phyloP scores from a whole-genome alignment of 2,329 filamentous ascomycete genomes.

The Niveomyces coronatus region DNA sequence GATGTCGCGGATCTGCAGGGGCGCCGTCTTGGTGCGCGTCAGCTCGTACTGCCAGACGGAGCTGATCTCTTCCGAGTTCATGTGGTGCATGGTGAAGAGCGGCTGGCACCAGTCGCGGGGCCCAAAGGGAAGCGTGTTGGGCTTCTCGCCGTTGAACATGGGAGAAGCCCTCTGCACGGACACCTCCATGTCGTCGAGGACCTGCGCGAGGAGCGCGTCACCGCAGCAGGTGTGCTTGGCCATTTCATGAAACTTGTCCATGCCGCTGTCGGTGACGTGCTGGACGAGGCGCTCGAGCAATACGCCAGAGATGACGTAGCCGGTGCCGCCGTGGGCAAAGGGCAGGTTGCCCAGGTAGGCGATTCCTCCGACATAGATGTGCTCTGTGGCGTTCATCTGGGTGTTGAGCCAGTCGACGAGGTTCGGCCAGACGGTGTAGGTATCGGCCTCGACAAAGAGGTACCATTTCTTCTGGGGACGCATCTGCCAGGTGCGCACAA shows the following conservation, averaged over 20 bases:
- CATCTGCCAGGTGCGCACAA: slow-evolving; percentile 43
- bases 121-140: slow-evolving; percentile 38
- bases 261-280: slow-evolving; percentile 28
- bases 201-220: slow-evolving; percentile 40
- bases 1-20: slow-evolving; percentile 37
- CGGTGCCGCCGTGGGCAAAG: slow-evolving; percentile 49
- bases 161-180: slow-evolving; percentile 36
- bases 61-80: slow-evolving; percentile 41
- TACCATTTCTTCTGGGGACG: slow-evolving; percentile 47
- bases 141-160: slow-evolving; percentile 47
- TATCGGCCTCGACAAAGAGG: slow-evolving; percentile 49
- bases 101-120: slow-evolving; percentile 45
- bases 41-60: slow-evolving; percentile 44
- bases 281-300: slow-evolving; percentile 39
- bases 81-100: slow-evolving; percentile 46
- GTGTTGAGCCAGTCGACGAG: slow-evolving; percentile 38
- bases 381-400: slow-evolving; percentile 30
- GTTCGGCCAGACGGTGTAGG: slow-evolving; percentile 46
- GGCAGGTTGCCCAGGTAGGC: slow-evolving; percentile 33
- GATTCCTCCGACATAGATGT: slow-evolving; percentile 41
- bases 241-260: slow-evolving; percentile 35
- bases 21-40: slow-evolving; percentile 30
- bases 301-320: slow-evolving; percentile 43
- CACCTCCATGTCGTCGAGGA: slow-evolving; percentile 33
- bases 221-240: slow-evolving; percentile 39